Base-by-base conservation (phyloP, 106 monocot species). In the Chionographis japonica region DNA sequence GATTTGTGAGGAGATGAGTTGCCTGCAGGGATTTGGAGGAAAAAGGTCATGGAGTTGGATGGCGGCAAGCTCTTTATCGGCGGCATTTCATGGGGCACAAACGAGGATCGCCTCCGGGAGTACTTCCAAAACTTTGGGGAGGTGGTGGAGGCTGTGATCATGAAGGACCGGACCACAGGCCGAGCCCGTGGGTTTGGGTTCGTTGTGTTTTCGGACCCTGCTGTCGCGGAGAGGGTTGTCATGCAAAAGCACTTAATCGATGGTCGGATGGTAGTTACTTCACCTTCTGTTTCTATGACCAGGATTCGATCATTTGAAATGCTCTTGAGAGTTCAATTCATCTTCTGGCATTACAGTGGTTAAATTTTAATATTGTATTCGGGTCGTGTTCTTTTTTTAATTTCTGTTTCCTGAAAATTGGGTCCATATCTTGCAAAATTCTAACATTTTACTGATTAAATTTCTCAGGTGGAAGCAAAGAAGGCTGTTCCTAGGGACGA, bases 241-340 rank as follows among this genome's bases (percentile, higher is more conserved):
- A 60, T 63, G 65, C 80, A 85, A 40, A 85, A 81, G n/a, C 85
- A 85, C 66, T 66, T 76, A 54, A 85, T 85, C 37, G 85, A 85
- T 40, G 85, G 85, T 8, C 68, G 85, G 12, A 56, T 77, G 73
- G 85, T 85, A 70, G 70, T 59, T 67, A 55, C 36, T 62, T 18
- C 41, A 37, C 59, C 43, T 46, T 4, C 5, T 8, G 43, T 8
- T 46, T 46, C 8, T 4, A 46, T 46, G 43, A n/a, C n/a, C n/a
- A n/a, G n/a, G n/a, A n/a, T n/a, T n/a, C n/a, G n/a, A n/a, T n/a
- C n/a, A n/a, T n/a, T n/a, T n/a, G n/a, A n/a, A n/a, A n/a, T 35
- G 36, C 13, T 7, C 53, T 62, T 63, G 13, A 41, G 15, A 19
- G 46, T 35, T 46, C 58, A 13, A 12, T 8, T 16, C 15, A 17